Conservation (phyloP, 371 early-diverging fungal genomes). For the Apophysomyces elegans region DNA sequence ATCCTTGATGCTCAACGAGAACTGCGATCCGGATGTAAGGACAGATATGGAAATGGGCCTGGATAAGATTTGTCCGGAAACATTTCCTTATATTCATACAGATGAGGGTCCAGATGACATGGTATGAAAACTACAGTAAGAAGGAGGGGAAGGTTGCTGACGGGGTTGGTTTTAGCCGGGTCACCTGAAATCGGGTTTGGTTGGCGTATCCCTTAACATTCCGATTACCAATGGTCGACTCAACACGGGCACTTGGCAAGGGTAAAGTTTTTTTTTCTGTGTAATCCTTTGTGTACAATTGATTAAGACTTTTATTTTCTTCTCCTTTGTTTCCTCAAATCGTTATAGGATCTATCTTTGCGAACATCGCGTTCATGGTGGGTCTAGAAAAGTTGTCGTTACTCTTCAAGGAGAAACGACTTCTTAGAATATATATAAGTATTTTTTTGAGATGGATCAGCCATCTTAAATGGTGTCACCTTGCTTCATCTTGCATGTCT, state of each 20-base stretch:
- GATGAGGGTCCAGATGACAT: constrained; percentile 70
- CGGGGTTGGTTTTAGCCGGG: constrained; percentile 63
- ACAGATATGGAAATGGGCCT: constrained; percentile 74
- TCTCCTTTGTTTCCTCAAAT: too few species aligned
- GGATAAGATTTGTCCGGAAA: constrained; percentile 81
- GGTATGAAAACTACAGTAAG: constrained; percentile 29
- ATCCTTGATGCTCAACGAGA: constrained; percentile 88
- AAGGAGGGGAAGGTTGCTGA: constrained; percentile 21
- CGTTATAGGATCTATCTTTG: constrained; percentile 68
- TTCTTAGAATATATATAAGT: too few species aligned
- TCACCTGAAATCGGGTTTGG: constrained; percentile 83
- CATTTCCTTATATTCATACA: constrained; percentile 76
- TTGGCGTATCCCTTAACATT: constrained; percentile 87
- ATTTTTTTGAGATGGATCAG: too few species aligned
- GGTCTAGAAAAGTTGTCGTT: constrained; percentile 67
- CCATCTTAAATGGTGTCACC: too few species aligned
- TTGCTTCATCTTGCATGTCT: too few species aligned
- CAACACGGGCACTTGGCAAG: constrained; percentile 92
- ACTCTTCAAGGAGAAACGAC: constrained; percentile 72
- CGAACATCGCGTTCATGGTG: constrained; percentile 76
- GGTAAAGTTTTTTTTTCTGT: constrained; percentile 51
- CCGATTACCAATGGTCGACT: constrained; percentile 84
- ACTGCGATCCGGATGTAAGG: constrained; percentile 81
- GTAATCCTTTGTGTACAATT: constrained; percentile 16
- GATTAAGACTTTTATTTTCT: constrained; percentile 9